phyloP scores from a whole-genome alignment of 306 rosid genomes.

The Trifolium dubium region DNA sequence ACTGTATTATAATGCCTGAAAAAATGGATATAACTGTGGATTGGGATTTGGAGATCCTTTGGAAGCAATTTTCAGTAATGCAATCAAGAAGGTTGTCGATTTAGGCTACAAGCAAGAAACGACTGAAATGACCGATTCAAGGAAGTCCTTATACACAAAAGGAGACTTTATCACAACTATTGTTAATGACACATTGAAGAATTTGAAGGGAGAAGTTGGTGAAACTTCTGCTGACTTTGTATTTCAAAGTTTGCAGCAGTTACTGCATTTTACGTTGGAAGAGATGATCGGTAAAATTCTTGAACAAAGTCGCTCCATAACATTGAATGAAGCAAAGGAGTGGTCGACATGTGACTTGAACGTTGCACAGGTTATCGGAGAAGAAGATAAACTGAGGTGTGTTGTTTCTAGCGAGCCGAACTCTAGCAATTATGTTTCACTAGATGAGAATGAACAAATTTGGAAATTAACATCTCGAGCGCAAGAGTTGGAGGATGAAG shows the following conservation, averaged over 20 bases:
- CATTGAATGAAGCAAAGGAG: constrained; percentile 67
- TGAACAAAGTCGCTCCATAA: constrained; percentile 61
- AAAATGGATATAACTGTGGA: constrained; percentile 43
- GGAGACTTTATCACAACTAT: too few species aligned
- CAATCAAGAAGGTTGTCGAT: constrained; percentile 52
- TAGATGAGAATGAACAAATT: constrained; percentile 55
- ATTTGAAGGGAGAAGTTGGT: constrained; percentile 43
- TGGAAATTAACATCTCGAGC: constrained; percentile 50
- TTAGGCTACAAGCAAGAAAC: constrained; percentile 52
- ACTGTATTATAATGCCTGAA: constrained; percentile 36
- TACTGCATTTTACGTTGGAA: constrained; percentile 56
- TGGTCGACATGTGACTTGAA: constrained; percentile 63
- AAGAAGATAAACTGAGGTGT: constrained; percentile 44
- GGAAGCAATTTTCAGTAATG: constrained; percentile 49
- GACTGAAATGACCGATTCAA: constrained; percentile 48
- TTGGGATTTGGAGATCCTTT: constrained; percentile 61
- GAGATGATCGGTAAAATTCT: constrained; percentile 63
- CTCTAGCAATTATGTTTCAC: constrained; percentile 47
- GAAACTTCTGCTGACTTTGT: constrained; percentile 19
- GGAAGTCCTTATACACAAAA: constrained; percentile 58
- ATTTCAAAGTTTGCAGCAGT: constrained; percentile 53
- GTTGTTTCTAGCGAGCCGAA: constrained; percentile 39
- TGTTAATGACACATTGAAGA: constrained; percentile 44
- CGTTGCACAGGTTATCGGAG: constrained; percentile 59
- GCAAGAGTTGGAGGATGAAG: constrained; percentile 54